A percentile compares a stretch with the other conserved stretches of the same genome.
Evolutionary conservation across 1,284 basidiomycete species (phyloP).

Genomic region (Ceratobasidium sp.): DNA sequence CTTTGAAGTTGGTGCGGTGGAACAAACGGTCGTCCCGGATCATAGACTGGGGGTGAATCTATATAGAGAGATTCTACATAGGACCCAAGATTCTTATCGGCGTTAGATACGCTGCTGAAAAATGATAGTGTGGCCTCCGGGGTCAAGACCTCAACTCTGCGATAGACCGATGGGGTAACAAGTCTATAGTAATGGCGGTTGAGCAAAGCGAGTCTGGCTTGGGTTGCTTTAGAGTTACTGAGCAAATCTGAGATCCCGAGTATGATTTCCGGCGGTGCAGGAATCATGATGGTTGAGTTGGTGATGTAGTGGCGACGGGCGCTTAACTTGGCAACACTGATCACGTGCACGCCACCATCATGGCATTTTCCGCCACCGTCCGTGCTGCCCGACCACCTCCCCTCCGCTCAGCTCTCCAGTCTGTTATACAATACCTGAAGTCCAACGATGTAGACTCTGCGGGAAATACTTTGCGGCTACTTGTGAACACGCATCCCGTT

Average conservation of each 20-base stretch:
- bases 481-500: slow-evolving; percentile 7
- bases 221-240: neutral
- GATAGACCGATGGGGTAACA: neutral
- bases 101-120: neutral
- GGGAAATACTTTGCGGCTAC: slow-evolving; percentile 2
- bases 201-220: neutral
- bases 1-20: no score
- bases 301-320: neutral
- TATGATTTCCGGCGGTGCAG: neutral
- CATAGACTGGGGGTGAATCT: no score
- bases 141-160: neutral
- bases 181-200: neutral
- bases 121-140: neutral
- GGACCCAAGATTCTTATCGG: neutral
- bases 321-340: neutral
- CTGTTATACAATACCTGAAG: neutral
- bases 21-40: no score
- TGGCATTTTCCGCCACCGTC: neutral
- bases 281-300: neutral
- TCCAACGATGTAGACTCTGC: neutral
- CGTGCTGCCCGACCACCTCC: neutral
- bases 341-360: neutral
- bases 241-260: slow-evolving; percentile 4
- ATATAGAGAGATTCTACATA: neutral
- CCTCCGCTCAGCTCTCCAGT: neutral